phyloP scores from a whole-genome alignment of 2,329 filamentous ascomycete species.

The Aaosphaeria arxii region DNA sequence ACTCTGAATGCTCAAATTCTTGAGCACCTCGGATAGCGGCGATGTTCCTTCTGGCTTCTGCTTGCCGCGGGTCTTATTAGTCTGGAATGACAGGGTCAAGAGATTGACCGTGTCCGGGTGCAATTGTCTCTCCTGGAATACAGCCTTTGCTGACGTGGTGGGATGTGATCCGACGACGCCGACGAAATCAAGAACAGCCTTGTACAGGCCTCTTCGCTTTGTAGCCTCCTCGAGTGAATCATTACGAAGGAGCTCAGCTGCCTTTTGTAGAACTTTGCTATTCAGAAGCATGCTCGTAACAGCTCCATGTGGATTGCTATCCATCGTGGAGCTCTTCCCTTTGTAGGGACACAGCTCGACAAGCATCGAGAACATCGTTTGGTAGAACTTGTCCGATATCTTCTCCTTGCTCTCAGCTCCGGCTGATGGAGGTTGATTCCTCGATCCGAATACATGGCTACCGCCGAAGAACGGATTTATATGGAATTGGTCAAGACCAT shows the following conservation, averaged over 20 bases:
- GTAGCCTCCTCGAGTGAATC: constrained; percentile 40
- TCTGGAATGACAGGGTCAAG: constrained; percentile 29
- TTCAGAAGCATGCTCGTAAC: constrained; percentile 33
- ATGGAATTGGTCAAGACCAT: too few relatives aligned
- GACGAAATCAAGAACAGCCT: constrained; percentile 41
- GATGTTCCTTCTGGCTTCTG: constrained; percentile 10
- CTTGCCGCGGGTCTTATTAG: background rate
- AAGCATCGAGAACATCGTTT: constrained; percentile 12
- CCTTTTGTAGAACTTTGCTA: constrained; percentile 36
- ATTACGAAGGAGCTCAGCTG: constrained; percentile 40
- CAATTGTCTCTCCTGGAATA: constrained; percentile 33
- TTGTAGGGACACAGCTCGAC: constrained; percentile 23
- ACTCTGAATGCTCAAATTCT: constrained; percentile 21
- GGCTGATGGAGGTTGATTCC: background rate
- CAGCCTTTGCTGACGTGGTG: constrained; percentile 20
- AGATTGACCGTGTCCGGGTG: constrained; percentile 37
- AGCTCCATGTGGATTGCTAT: constrained; percentile 24
- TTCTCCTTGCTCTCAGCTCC: constrained; percentile 11
- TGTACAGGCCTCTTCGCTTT: constrained; percentile 35
- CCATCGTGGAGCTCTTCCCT: constrained; percentile 18
- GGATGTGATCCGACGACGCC: constrained; percentile 30
- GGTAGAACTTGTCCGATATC: constrained; percentile 9
- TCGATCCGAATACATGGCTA: too few relatives aligned
- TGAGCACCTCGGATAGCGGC: constrained; percentile 23
- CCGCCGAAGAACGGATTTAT: too few relatives aligned